Conservation (phyloP, 331 rosid species). For the Rhamnella rubrinervis region DNA sequence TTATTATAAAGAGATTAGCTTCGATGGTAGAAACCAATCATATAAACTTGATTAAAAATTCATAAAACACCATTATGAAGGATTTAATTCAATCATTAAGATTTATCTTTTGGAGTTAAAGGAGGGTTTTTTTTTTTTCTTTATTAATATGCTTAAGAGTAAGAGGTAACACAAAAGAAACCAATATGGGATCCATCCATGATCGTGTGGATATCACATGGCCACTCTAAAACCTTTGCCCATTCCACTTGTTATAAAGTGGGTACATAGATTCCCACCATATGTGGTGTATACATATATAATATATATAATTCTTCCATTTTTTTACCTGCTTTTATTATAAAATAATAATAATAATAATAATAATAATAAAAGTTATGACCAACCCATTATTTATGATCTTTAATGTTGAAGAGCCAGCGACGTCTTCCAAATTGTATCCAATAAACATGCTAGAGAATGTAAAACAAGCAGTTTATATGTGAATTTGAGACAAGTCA, state of each 20-base stretch:
- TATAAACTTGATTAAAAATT: conserved; percentile 22
- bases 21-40: conserved; percentile 15
- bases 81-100: conserved; percentile 20
- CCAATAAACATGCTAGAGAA: not conserved
- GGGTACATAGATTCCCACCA: conserved; percentile 29
- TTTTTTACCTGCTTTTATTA: not conserved
- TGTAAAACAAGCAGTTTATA: too few relatives aligned
- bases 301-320: not conserved
- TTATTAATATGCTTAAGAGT: not conserved
- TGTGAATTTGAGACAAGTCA: too few relatives aligned
- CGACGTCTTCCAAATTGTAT: not conserved
- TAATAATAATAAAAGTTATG: too few relatives aligned
- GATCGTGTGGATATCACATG: conserved; percentile 27
- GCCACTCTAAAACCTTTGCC: conserved; percentile 14
- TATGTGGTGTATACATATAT: too few relatives aligned
- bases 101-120: conserved; percentile 8
- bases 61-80: not conserved
- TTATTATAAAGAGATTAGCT: not conserved
- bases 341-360: too few relatives aligned
- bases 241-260: conserved; percentile 25
- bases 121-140: not conserved
- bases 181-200: conserved; percentile 9
- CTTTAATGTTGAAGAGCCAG: not conserved
- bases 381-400: not conserved
- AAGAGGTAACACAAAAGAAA: conserved; percentile 17